Evolutionary conservation across 2,329 filamentous ascomycete genomes (phyloP), one percentile per base, ranked within the genome.

Genomic region (Fusarium cyanostomum): DNA sequence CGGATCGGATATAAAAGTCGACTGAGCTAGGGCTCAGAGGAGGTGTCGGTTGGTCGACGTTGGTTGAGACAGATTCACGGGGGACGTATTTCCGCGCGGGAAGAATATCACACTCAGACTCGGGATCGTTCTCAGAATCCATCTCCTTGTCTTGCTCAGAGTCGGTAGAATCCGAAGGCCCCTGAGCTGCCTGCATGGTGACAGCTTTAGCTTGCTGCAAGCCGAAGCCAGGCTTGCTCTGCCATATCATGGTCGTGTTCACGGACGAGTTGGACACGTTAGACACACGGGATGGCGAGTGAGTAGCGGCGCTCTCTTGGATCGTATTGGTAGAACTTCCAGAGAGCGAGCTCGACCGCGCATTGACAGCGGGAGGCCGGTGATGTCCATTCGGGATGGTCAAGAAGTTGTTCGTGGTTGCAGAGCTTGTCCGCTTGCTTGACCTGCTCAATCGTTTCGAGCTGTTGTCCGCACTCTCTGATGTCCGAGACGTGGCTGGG

Each of bases 21-120:
- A 82, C 74, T 7, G 81, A 85, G 3, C 77, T 78, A 0, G 84
- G 84, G 27, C 83, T 86, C 28, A 84, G 62, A 0, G 84, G 83
- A 2, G 81, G 81, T 5, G 82, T 84, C 2, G 78, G 77, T 52
- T 82, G 79, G 9, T 80, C 77, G 1, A 74, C 72, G 2, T 75
- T 72, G 21, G 63, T 65, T 11, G 66, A 39, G 8, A 66, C 46
- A 7, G 72, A 67, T 26, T 72, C 67, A n/a, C 56, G 64, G 5
- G 63, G 62, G 45, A 67, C 50, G 30, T 59, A 66, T 12, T 48
- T 56, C 45, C 50, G 53, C n/a, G 59, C 49, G 28, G 58, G 53
- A 8, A 67, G 59, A 5, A 56, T 52, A 15, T 67, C 65, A 13
- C 62, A 45, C 31, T 60, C 60, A 4, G 55, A 48, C 21, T 64